Evolutionary conservation across 345 rosid genomes (phyloP), one percentile per base, ranked within the genome.

Genomic region (Lepidium didymum): DNA sequence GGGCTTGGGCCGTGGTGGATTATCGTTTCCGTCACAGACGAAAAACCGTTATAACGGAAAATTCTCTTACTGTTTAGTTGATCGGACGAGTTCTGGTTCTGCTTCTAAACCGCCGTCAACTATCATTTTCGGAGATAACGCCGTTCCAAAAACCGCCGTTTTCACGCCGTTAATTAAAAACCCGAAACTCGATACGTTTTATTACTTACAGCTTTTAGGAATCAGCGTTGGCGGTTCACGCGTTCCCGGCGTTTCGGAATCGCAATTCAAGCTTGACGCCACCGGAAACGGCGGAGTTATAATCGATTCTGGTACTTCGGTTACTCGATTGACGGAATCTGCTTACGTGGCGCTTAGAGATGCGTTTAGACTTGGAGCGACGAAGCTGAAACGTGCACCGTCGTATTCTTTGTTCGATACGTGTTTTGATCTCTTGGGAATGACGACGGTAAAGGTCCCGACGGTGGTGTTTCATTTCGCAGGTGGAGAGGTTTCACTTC

Each of bases 1-100:
- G 51, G 97, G 97, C 16, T 91, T 94, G 15, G 97, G 99, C 38
- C 89, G 96, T 8, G 99, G 99, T 10, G 84, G 70, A 16, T 74
- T 94, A 13, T 94, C 97, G 1, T 91, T 94, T 49, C 97, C 99
- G 3, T 33, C 90, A 0, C 99, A 94, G 71, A 79, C 87, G 13
- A 89, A 91, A 42, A 87, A 74, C 49, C 88, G 82, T 58, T 88
- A 87, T 70, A 87, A 76, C 81, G 77, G 80, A 34, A 88, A 87
- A 68, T 94, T 91, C 72, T 87, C 92, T 4, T 94, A 94, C 81
- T 94, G 97, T 74, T 78, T 94, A 23, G 97, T 83, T 10, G 99
- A 94, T 75, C 81, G 97, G 21, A 75, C 74, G 3, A 29, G 45
- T 18, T 82, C 97, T 3, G 86, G 77, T 50, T 83, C 94, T 21